A percentile compares a stretch with the other conserved stretches of the same genome.
Evolutionary conservation across 495 filamentous ascomycete species (phyloP).

Genomic region (Lasiosphaeria ovina): DNA sequence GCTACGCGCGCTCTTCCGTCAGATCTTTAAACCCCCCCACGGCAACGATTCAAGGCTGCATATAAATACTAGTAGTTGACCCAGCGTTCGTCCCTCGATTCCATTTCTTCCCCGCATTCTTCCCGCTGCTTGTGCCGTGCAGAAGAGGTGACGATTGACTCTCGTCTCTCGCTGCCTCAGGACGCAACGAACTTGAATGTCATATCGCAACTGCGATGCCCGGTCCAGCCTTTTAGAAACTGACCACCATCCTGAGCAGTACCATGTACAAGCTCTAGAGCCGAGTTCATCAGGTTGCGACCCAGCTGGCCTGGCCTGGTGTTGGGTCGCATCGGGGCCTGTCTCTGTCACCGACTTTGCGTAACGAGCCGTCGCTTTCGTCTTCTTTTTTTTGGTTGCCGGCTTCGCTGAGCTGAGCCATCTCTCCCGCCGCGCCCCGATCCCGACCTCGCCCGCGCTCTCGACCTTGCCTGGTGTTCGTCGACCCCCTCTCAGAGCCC

Average conservation of each 20-base stretch:
- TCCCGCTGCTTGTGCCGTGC: slow-evolving; percentile 17
- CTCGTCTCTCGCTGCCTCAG: slow-evolving; percentile 31
- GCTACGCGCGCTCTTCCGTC: slow-evolving; percentile 12
- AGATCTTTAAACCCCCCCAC: slow-evolving; percentile 1
- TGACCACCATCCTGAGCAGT: slow-evolving; percentile 31
- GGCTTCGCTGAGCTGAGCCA: background rate
- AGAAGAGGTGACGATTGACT: slow-evolving; percentile 1
- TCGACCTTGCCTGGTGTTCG: background rate
- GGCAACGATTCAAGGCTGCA: background rate
- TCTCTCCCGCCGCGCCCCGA: background rate
- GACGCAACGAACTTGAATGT: slow-evolving; percentile 22
- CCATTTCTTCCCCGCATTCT: slow-evolving; percentile 6
- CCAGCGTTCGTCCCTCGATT: slow-evolving; percentile 9
- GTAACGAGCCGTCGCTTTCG: background rate
- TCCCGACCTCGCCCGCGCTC: slow-evolving; percentile 16
- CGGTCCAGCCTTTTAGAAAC: slow-evolving; percentile 19
- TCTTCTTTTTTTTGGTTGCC: background rate
- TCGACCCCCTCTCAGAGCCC: slow-evolving; percentile 1
- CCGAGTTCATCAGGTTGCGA: slow-evolving; percentile 31
- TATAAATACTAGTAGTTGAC: slow-evolving; percentile 24
- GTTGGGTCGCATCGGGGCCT: slow-evolving; percentile 27
- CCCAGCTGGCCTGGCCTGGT: slow-evolving; percentile 39
- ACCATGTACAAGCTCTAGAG: slow-evolving; percentile 43
- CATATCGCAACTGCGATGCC: slow-evolving; percentile 20
- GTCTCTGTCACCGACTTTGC: background rate